phyloP scores from a whole-genome alignment of 768 basidiomycete species.

The Psilocybe azurescens region DNA sequence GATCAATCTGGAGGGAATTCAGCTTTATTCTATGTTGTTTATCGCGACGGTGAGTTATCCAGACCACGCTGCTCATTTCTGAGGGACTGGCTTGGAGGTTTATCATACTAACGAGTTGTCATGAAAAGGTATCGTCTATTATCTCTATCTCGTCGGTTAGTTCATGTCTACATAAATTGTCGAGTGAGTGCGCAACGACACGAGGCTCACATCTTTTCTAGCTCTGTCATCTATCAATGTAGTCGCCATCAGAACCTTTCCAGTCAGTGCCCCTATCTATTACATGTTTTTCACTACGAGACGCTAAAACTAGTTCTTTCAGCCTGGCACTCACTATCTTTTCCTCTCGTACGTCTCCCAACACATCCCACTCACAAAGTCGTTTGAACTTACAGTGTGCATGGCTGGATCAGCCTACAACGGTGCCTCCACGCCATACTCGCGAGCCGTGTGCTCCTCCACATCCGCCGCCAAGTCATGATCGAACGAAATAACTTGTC shows the following conservation, averaged over 20 bases:
- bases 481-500: background rate
- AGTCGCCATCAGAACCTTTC: slow-evolving; percentile 8
- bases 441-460: slow-evolving; percentile 18
- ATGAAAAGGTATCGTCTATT: slow-evolving; percentile 13
- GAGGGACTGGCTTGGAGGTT: background rate
- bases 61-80: background rate
- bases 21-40: slow-evolving; percentile 11
- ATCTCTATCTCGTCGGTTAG: slow-evolving; percentile 18
- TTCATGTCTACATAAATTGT: background rate
- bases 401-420: slow-evolving; percentile 2
- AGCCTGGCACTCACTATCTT: slow-evolving; percentile 3
- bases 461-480: slow-evolving; percentile 11
- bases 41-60: slow-evolving; percentile 16
- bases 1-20: slow-evolving; percentile 14
- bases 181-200: background rate
- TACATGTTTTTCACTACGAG: background rate
- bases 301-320: background rate
- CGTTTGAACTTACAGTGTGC: too few relatives aligned
- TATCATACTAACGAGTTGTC: background rate
- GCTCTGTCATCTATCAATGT: slow-evolving; percentile 17
- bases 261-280: slow-evolving; percentile 2
- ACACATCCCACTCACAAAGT: background rate
- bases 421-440: slow-evolving; percentile 16
- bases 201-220: background rate
- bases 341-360: slow-evolving; percentile 4